phyloP scores from a whole-genome alignment of 2,329 filamentous ascomycete genomes.

The Aureobasidium lini region DNA sequence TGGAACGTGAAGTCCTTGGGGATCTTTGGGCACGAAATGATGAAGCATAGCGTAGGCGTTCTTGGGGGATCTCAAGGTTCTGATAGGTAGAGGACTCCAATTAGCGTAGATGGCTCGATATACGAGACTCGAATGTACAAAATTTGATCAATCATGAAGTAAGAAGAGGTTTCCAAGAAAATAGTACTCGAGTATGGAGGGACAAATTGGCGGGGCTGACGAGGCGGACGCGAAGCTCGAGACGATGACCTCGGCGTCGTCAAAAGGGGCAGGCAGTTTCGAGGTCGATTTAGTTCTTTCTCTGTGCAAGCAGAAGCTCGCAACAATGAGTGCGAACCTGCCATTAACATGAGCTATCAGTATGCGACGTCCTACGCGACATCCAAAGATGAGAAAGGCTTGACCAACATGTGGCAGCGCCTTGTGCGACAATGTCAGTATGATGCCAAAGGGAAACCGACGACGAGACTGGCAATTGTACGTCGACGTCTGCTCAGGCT shows the following conservation, averaged over 20 bases:
- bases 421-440: slow-evolving; percentile 6
- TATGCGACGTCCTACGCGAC: slow-evolving; percentile 14
- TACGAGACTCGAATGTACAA: background rate
- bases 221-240: background rate
- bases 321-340: slow-evolving; percentile 4
- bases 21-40: background rate
- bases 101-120: background rate
- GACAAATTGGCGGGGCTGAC: background rate
- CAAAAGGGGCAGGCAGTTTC: slow-evolving; percentile 10
- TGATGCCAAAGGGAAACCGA: slow-evolving; percentile 10
- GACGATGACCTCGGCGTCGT: background rate
- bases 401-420: slow-evolving; percentile 8
- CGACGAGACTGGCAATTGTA: background rate
- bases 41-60: slow-evolving; percentile 11
- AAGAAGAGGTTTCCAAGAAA: background rate
- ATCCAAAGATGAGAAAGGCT: background rate
- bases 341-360: slow-evolving; percentile 14
- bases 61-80: background rate
- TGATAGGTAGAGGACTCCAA: background rate
- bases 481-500: slow-evolving; percentile 6
- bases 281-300: background rate
- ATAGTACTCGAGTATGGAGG: background rate
- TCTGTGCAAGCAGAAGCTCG: background rate
- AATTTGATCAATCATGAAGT: background rate
- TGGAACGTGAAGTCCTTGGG: background rate